Conservation (phyloP, 2,329 filamentous ascomycete genomes). For the Knufia fluminis region DNA sequence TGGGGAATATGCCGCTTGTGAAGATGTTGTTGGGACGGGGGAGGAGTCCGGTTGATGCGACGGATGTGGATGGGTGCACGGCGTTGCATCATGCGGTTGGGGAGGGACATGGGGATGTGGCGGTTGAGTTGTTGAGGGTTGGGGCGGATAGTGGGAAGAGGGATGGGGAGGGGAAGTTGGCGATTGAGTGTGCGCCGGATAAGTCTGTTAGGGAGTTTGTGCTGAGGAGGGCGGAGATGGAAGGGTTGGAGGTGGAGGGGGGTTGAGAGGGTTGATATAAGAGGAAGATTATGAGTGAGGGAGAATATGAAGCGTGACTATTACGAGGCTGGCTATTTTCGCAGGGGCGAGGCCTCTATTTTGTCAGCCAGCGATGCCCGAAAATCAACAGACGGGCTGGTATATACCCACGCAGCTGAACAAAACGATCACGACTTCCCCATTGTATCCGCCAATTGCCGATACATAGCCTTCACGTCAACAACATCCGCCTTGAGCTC, state of each 20-base stretch:
- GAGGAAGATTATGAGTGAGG: not conserved
- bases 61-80: constrained; percentile 74
- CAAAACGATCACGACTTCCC: constrained; percentile 49
- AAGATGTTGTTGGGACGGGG: constrained; percentile 60
- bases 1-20: constrained; percentile 81
- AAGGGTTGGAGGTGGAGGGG: constrained; percentile 61
- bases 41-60: constrained; percentile 71
- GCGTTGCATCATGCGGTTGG: constrained; percentile 68
- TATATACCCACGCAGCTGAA: no score
- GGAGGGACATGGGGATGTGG: constrained; percentile 64
- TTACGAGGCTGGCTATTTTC: no score
- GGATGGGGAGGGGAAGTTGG: constrained; percentile 59
- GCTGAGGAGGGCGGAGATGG: constrained; percentile 65
- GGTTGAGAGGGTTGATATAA: not conserved
- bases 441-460: constrained; percentile 79
- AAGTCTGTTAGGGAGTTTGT: constrained; percentile 72
- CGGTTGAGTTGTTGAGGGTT: constrained; percentile 69
- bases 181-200: constrained; percentile 79
- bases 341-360: no score
- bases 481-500: constrained; percentile 80
- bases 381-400: no score
- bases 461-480: constrained; percentile 94
- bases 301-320: not conserved
- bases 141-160: constrained; percentile 75
- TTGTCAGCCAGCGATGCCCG: no score